Percentiles rank a stretch among this genome's conserved stretches.
These are phyloP conservation scores for Thelonectria blattea DNA, from an alignment of 2,329 filamentous ascomycete species.

Conservation along the genomic window DNA sequence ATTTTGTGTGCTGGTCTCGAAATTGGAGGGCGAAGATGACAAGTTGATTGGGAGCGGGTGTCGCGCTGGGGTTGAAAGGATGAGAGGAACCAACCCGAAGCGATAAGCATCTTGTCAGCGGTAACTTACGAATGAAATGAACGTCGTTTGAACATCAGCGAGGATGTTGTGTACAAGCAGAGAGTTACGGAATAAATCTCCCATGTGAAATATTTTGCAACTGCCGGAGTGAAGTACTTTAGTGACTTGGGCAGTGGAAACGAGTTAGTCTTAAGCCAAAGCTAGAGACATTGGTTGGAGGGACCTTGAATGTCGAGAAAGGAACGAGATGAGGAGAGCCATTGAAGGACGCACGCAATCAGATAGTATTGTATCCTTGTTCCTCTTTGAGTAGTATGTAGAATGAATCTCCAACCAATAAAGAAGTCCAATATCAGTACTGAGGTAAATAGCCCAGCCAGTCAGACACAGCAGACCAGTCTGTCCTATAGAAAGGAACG, in stretches of 20 bases:
- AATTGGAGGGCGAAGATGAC: background rate
- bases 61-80: background rate
- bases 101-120: background rate
- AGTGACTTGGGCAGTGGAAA: background rate
- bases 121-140: background rate
- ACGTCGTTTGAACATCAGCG: slow-evolving; percentile 4
- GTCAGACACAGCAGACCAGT: too few species aligned
- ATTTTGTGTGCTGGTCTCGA: background rate
- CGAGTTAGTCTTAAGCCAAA: too few species aligned
- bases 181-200: slow-evolving; percentile 4
- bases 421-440: too few species aligned
- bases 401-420: too few species aligned
- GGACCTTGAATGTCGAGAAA: too few species aligned
- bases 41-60: background rate
- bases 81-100: background rate
- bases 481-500: too few species aligned
- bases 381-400: too few species aligned
- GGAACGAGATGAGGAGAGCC: too few species aligned
- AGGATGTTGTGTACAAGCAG: background rate
- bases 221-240: background rate
- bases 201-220: background rate
- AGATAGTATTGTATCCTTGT: too few species aligned
- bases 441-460: too few species aligned
- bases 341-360: too few species aligned
- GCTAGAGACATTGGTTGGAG: too few species aligned